Percentiles rank a stretch among this genome's conserved stretches.
Conservation (phyloP, 352 stramenopile genomes). For the Globisporangium radiosum region DNA sequence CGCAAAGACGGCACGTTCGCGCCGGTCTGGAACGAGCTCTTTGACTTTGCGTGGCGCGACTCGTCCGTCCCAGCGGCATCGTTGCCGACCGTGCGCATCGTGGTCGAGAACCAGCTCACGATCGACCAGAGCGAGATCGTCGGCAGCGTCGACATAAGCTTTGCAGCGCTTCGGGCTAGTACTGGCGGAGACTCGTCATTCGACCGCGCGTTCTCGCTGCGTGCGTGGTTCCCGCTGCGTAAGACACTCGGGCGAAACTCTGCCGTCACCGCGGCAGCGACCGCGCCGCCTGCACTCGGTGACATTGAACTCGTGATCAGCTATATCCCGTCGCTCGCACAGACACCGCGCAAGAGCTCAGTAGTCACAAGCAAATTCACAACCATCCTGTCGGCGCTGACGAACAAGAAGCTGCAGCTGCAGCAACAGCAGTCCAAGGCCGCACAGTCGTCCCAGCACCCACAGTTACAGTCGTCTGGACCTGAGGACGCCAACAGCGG, state of each 20-base stretch:
- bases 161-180: slow-evolving; percentile 12
- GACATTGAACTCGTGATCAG: slow-evolving; percentile 47
- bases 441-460: slow-evolving; percentile 9
- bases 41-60: slow-evolving; percentile 61
- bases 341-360: neutral
- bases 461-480: slow-evolving; percentile 3
- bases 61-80: slow-evolving; percentile 6
- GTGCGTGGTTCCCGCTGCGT: slow-evolving; percentile 48
- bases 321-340: slow-evolving; percentile 20
- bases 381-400: slow-evolving; percentile 46
- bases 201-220: slow-evolving; percentile 27
- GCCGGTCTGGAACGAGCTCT: slow-evolving; percentile 72
- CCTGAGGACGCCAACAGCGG: too few species aligned
- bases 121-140: slow-evolving; percentile 61
- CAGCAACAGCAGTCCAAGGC: slow-evolving; percentile 2
- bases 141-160: slow-evolving; percentile 39
- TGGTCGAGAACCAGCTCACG: slow-evolving; percentile 61
- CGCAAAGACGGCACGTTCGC: slow-evolving; percentile 58
- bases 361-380: slow-evolving; percentile 11
- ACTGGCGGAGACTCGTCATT: neutral
- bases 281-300: slow-evolving; percentile 18
- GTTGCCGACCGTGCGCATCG: slow-evolving; percentile 23
- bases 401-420: slow-evolving; percentile 21
- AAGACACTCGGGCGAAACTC: slow-evolving; percentile 8
- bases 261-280: neutral